Evolutionary conservation across 345 rosid species (phyloP).

Genomic region (Linum usitatissimum): DNA sequence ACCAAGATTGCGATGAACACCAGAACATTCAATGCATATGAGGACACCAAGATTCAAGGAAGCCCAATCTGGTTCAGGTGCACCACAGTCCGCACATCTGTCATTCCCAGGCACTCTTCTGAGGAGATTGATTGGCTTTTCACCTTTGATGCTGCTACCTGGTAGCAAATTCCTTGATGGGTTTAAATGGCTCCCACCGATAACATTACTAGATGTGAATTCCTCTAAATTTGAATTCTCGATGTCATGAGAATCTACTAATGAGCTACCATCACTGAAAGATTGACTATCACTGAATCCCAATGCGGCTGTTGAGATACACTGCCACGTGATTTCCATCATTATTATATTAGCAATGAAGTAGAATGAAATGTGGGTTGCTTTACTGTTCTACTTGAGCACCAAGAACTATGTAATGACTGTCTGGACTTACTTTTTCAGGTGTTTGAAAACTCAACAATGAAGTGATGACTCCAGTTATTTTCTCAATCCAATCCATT

Average conservation of each 20-base stretch:
- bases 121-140: slow-evolving; percentile 83
- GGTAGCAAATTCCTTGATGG: slow-evolving; percentile 52
- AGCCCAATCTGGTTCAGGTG: slow-evolving; percentile 99
- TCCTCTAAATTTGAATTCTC: slow-evolving; percentile 78
- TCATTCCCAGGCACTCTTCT: slow-evolving; percentile 82
- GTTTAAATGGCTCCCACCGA: slow-evolving; percentile 47
- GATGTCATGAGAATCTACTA: slow-evolving; percentile 72
- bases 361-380: too few relatives aligned
- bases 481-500: slow-evolving; percentile 99
- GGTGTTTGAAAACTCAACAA: slow-evolving; percentile 94
- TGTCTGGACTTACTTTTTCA: slow-evolving; percentile 52
- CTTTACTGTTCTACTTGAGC: neutral
- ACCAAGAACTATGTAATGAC: slow-evolving; percentile 1
- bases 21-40: slow-evolving; percentile 97
- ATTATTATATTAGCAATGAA: slow-evolving; percentile 10
- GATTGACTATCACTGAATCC: slow-evolving; percentile 93
- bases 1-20: slow-evolving; percentile 98
- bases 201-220: slow-evolving; percentile 48
- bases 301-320: slow-evolving; percentile 64
- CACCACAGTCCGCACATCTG: slow-evolving; percentile 98
- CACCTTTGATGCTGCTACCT: slow-evolving; percentile 16
- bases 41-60: slow-evolving; percentile 92
- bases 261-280: slow-evolving; percentile 96
- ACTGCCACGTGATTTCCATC: slow-evolving; percentile 38
- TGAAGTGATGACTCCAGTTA: slow-evolving; percentile 97